Evolutionary conservation across 257 asterid species (phyloP).

Genomic region (Ophiorrhiza pumila): DNA sequence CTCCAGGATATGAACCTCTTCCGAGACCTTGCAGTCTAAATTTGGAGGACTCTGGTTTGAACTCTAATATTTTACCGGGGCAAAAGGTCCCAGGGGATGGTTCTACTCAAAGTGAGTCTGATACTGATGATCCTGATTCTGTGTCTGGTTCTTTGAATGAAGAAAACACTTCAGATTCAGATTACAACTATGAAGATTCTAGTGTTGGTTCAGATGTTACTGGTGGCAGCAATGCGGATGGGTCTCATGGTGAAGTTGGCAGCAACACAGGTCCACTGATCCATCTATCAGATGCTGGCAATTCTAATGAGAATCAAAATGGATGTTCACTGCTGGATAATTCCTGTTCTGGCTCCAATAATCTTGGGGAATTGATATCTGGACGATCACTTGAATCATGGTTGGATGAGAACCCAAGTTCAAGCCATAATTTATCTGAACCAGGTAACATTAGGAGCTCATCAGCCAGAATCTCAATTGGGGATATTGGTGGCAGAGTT

Average conservation of each 20-base stretch:
- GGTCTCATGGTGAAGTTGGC: constrained; percentile 41
- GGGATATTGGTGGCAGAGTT: constrained; percentile 65
- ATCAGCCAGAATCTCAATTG: constrained; percentile 81
- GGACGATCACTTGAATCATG: constrained; percentile 80
- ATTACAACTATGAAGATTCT: constrained; percentile 67
- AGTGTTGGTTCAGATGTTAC: constrained; percentile 47
- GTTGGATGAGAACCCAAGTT: constrained; percentile 72
- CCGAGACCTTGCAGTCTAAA: constrained; percentile 81
- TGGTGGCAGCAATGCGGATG: constrained; percentile 38
- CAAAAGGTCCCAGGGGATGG: constrained; percentile 27
- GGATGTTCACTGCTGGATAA: constrained; percentile 31
- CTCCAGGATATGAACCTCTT: constrained; percentile 98
- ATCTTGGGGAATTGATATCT: constrained; percentile 70
- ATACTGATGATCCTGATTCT: constrained; percentile 51
- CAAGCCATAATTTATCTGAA: constrained; percentile 44
- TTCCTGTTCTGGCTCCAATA: constrained; percentile 40
- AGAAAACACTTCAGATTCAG: constrained; percentile 66
- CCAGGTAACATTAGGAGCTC: constrained; percentile 45
- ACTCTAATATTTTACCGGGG: constrained; percentile 28
- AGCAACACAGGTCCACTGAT: constrained; percentile 51
- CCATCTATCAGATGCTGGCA: constrained; percentile 70
- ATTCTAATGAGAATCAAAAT: constrained; percentile 34
- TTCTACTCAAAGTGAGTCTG: constrained; percentile 36
- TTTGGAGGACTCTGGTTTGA: constrained; percentile 35
- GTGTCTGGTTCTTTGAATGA: constrained; percentile 71